phyloP scores from a whole-genome alignment of 2,329 filamentous ascomycete species.

The Fusarium sp. region DNA sequence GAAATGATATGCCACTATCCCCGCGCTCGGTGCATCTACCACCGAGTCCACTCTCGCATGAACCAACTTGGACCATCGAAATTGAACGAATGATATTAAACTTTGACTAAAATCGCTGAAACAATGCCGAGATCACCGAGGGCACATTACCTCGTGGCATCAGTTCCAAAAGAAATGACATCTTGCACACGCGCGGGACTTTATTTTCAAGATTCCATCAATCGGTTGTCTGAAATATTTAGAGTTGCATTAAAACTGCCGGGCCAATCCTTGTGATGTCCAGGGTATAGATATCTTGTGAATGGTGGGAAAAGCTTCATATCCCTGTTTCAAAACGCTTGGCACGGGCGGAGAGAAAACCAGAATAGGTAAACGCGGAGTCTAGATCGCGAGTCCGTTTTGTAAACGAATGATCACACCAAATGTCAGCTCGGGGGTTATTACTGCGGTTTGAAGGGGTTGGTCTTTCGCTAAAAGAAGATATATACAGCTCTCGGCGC shows the following conservation, averaged over 20 bases:
- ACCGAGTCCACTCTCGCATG: background rate
- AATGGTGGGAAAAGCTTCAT: conserved; percentile 31
- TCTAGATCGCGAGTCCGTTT: conserved; percentile 12
- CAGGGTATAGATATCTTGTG: background rate
- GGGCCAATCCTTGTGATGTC: background rate
- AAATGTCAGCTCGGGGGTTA: background rate
- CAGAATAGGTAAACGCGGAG: conserved; percentile 30
- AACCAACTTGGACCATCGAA: background rate
- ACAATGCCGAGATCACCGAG: background rate
- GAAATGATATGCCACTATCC: conserved; percentile 11
- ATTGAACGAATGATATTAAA: background rate
- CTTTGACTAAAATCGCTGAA: background rate
- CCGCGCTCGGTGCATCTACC: conserved; percentile 2
- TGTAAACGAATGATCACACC: conserved; percentile 10
- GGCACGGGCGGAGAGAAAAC: background rate
- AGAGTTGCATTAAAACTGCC: background rate
- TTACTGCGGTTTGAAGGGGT: background rate
- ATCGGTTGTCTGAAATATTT: background rate
- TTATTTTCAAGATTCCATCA: conserved; percentile 22
- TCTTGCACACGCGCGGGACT: background rate
- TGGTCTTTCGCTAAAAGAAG: background rate
- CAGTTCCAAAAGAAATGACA: background rate
- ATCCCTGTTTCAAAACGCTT: conserved; percentile 9
- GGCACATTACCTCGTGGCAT: background rate
- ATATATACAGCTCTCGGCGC: conserved; percentile 17